Base-by-base conservation (phyloP, 2,329 filamentous ascomycete species). In the Colletotrichum melonis region DNA sequence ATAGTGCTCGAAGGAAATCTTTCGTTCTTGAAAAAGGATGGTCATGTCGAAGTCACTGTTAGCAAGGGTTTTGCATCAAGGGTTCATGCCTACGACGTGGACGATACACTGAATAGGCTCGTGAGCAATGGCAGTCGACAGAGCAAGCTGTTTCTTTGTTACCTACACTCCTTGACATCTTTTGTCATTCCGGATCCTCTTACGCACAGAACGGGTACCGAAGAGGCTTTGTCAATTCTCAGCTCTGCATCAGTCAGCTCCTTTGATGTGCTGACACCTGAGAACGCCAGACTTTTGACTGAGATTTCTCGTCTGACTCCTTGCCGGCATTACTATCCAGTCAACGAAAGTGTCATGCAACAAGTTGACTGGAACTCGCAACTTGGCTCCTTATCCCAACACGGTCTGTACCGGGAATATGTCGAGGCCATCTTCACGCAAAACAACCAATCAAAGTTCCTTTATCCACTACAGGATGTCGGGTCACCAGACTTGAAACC, bases 91-190 rank as follows among this genome's bases (percentile, higher is more conserved):
- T 92, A 88, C 75, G 76, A 78, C 0, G 77, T 93, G 0, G 87
- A 92, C 71, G 60, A 75, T 0, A 78, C 79, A 1, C 83, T 93
- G 0, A 85, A 89, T 0, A 81, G 86, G 4, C 76, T 93, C 0
- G 73, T 83, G 0, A 88, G 89, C n/a, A 88, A 86, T 73, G 87
- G 86, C 0, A 87, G 81, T 14, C 60, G 91, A 0, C 82, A 86
- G 16, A 89, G 87, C 78, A 89, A 87, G 67, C 79, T 93, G 0
- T 83, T 86, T n/a, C 79, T 90, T 0, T 81, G 82, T 11, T 87
- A 88, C 30, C 78, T 92, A 0, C 89, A 92, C 74, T 88, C 86
- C 0, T 69, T 90, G 0, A 92, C 90, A 0, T 88, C 89, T 0
- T 84, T 84, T 63, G 88, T 83, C 35, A 78, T 89, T 0, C 85